Evolutionary conservation across 78 protist species (phyloP).

Genomic region (Bodo saltans): DNA sequence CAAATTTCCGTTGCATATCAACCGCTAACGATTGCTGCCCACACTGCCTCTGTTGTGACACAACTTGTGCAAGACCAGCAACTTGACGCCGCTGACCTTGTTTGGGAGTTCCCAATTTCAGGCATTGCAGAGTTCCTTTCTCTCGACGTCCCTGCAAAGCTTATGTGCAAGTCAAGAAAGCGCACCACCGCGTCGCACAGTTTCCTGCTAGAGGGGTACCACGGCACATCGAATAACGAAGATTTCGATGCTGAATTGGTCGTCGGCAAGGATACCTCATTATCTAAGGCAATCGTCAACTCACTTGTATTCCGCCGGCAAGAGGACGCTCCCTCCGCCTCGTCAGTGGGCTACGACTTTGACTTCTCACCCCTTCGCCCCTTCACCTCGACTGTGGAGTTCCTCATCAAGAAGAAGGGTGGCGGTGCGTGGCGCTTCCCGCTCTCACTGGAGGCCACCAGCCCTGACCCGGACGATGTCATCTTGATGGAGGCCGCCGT

Average conservation of each 20-base stretch:
- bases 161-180: conserved; percentile 7
- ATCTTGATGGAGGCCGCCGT: conserved; percentile 25
- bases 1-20: conserved; percentile 10
- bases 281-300: neutral
- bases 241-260: neutral
- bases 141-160: neutral
- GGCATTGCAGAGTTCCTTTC: conserved; percentile 35
- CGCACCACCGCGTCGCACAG: neutral
- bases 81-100: conserved; percentile 6
- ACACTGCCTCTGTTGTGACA: neutral
- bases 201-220: neutral
- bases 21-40: conserved; percentile 7
- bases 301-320: neutral
- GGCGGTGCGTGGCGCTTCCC: conserved; percentile 40
- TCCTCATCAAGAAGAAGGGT: neutral
- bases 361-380: conserved; percentile 28
- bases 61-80: neutral
- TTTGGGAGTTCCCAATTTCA: conserved; percentile 22
- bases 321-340: neutral
- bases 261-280: neutral
- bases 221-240: neutral
- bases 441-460: neutral
- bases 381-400: conserved; percentile 16
- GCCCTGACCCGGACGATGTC: conserved; percentile 24
- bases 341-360: neutral